Percentiles rank a stretch among this genome's conserved stretches.
Conservation (phyloP, 2,329 filamentous ascomycete species). For the Pseudogymnoascus pannorum region DNA sequence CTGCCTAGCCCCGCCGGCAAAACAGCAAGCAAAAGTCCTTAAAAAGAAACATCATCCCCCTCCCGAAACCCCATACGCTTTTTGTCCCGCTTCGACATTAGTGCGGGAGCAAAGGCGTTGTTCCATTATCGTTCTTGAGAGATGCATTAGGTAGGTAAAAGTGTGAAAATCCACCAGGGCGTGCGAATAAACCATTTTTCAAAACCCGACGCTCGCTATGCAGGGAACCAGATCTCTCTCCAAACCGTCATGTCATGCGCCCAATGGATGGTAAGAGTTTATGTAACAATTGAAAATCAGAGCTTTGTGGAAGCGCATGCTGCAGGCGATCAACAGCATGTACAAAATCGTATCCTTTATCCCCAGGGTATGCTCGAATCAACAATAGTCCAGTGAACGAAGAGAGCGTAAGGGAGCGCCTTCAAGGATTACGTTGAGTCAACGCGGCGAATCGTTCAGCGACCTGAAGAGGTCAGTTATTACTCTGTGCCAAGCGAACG, state of each 20-base stretch:
- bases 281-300: conserved; percentile 8
- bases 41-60: not conserved
- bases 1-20: not conserved
- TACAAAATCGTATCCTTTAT: not conserved
- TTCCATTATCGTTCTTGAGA: conserved; percentile 6
- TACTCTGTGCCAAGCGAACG: not conserved
- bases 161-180: not conserved
- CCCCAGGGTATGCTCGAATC: not conserved
- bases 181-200: conserved; percentile 2
- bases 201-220: conserved; percentile 7
- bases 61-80: conserved; percentile 4
- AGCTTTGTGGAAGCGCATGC: not conserved
- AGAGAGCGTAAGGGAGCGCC: not conserved
- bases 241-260: conserved; percentile 6
- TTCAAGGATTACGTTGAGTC: not conserved
- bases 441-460: conserved; percentile 2
- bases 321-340: not conserved
- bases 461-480: not conserved
- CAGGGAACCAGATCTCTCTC: conserved; percentile 6
- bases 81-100: conserved; percentile 1
- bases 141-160: conserved; percentile 3
- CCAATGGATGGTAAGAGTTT: conserved; percentile 5
- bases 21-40: not conserved
- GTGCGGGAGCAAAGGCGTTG: conserved; percentile 3
- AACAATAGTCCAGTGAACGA: conserved; percentile 2